Conservation (phyloP, 805 yeast species). For the Blastobotrys mokoenaii region DNA sequence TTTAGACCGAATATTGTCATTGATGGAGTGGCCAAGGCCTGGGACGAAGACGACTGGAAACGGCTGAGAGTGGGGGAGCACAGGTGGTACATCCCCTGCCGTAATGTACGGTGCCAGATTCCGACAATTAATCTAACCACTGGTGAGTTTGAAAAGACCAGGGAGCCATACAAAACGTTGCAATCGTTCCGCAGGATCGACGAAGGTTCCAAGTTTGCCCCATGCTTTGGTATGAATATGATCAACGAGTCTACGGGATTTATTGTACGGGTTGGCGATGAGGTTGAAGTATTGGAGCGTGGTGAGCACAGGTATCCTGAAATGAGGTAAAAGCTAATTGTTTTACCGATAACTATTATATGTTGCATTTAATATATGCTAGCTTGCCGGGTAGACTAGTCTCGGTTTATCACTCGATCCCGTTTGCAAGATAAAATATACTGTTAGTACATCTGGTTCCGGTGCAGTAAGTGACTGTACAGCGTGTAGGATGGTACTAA, state of each 20-base stretch:
- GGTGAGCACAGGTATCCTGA: constrained; percentile 14
- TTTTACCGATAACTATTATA: too few species aligned
- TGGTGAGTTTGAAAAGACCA: constrained; percentile 18
- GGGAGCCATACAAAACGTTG: constrained; percentile 26
- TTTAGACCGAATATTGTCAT: constrained; percentile 28
- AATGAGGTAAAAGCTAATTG: too few species aligned
- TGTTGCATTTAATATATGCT: too few species aligned
- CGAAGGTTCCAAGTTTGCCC: constrained; percentile 18
- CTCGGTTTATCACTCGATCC: too few species aligned
- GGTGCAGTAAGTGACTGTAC: too few species aligned
- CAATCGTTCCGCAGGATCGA: constrained; percentile 25
- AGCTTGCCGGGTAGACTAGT: too few species aligned
- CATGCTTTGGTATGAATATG: constrained; percentile 27
- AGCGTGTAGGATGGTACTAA: too few species aligned
- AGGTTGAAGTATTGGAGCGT: constrained; percentile 15
- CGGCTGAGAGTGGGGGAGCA: constrained; percentile 16
- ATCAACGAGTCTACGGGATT: constrained; percentile 17
- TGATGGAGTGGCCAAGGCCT: constrained; percentile 23
- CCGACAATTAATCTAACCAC: constrained; percentile 24
- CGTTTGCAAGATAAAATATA: too few species aligned
- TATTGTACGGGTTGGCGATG: constrained; percentile 23
- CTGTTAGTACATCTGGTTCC: too few species aligned
- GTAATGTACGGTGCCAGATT: constrained; percentile 26
- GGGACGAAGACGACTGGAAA: constrained; percentile 30
- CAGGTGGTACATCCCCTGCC: constrained; percentile 21